Conservation (phyloP, 2,329 filamentous ascomycete species). For the Aureobasidium sp. region DNA sequence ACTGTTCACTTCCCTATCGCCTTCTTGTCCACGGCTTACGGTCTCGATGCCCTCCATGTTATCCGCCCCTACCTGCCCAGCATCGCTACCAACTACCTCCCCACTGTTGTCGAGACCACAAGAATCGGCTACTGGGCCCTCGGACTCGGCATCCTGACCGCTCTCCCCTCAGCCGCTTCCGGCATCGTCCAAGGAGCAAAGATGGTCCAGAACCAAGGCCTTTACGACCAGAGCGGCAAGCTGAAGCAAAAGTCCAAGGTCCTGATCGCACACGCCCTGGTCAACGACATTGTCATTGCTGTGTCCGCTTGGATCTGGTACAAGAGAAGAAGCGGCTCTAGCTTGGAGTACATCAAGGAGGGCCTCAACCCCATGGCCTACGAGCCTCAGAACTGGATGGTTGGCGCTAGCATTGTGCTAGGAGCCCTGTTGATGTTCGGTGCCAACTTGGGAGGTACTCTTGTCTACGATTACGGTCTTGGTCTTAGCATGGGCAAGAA, state of each 20-base stretch:
- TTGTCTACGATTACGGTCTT: slow-evolving; percentile 40
- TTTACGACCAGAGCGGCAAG: slow-evolving; percentile 28
- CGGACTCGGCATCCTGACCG: slow-evolving; percentile 29
- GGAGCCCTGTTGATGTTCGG: slow-evolving; percentile 29
- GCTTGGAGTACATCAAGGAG: slow-evolving; percentile 19
- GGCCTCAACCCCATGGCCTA: slow-evolving; percentile 23
- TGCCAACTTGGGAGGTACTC: slow-evolving; percentile 34
- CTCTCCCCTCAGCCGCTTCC: slow-evolving; percentile 26
- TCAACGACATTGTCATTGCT: slow-evolving; percentile 34
- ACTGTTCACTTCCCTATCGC: slow-evolving; percentile 40
- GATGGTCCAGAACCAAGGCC: slow-evolving; percentile 35
- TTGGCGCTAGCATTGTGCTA: slow-evolving; percentile 29
- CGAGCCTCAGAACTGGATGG: slow-evolving; percentile 28
- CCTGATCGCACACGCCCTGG: slow-evolving; percentile 32
- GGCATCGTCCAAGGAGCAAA: slow-evolving; percentile 31
- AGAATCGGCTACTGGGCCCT: slow-evolving; percentile 37
- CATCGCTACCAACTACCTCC: slow-evolving; percentile 23
- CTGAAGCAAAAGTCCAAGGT: slow-evolving; percentile 34
- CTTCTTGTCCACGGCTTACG: slow-evolving; percentile 34
- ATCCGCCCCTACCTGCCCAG: slow-evolving; percentile 25
- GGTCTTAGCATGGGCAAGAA: slow-evolving; percentile 27
- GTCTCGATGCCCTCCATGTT: slow-evolving; percentile 33
- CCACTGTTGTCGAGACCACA: slow-evolving; percentile 29
- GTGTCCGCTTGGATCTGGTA: slow-evolving; percentile 37
- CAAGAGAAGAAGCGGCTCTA: slow-evolving; percentile 24